These are phyloP conservation scores for Aspergillus sp. DNA, from an alignment of 2,329 filamentous ascomycete genomes.

Conservation along the genomic window DNA sequence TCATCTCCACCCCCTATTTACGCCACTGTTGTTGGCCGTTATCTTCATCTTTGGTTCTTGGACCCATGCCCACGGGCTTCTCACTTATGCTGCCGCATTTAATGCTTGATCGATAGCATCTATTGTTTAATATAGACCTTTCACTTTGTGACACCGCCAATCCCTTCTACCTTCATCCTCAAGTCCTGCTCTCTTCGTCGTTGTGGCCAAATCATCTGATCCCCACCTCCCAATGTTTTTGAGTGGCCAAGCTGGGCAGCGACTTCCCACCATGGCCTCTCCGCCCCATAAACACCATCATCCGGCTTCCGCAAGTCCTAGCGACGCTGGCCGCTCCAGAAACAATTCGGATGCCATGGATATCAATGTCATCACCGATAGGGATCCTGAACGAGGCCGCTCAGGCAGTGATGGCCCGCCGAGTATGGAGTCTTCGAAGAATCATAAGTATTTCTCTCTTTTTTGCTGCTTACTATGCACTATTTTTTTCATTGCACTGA, in stretches of 20 bases:
- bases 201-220: not conserved
- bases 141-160: too few species aligned
- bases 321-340: constrained; percentile 24
- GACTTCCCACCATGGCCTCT: constrained; percentile 13
- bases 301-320: constrained; percentile 18
- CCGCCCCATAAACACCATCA: constrained; percentile 16
- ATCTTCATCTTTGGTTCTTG: too few species aligned
- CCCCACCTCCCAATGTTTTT: constrained; percentile 11
- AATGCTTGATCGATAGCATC: too few species aligned
- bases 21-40: not conserved
- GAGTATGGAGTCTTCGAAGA: constrained; percentile 10
- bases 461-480: not conserved
- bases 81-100: too few species aligned
- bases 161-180: too few species aligned
- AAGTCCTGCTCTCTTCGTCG: too few species aligned
- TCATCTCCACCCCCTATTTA: not conserved
- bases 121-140: too few species aligned
- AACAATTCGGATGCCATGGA: constrained; percentile 34
- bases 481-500: not conserved
- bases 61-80: too few species aligned
- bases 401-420: constrained; percentile 28
- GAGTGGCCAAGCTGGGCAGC: constrained; percentile 17
- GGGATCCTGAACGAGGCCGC: constrained; percentile 20
- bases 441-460: constrained; percentile 17
- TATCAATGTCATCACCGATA: constrained; percentile 28